Evolutionary conservation across 164 flowering plant genomes (phyloP).

Genomic region (Amborella trichopoda): DNA sequence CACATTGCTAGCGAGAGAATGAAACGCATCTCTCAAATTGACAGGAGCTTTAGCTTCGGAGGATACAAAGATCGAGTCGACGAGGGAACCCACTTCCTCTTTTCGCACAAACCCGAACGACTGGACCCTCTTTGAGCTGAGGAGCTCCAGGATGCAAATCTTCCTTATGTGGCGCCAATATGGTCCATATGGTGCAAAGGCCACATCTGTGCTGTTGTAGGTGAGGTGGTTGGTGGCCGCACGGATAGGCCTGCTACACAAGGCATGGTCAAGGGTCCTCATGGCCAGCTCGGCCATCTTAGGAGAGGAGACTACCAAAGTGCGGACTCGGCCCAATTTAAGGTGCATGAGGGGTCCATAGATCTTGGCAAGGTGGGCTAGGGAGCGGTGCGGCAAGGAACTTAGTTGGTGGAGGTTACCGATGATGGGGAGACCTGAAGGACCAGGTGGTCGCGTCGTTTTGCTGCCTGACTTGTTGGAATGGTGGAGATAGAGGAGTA

Average conservation of each 20-base stretch:
- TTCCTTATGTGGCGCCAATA: slow-evolving; percentile 47
- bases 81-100: slow-evolving; percentile 28
- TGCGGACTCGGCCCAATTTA: slow-evolving; percentile 37
- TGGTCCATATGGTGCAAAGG: slow-evolving; percentile 37
- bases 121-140: slow-evolving; percentile 26
- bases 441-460: slow-evolving; percentile 24
- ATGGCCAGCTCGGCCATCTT: slow-evolving; percentile 25
- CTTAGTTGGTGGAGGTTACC: slow-evolving; percentile 48
- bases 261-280: slow-evolving; percentile 34
- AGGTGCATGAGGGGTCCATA: slow-evolving; percentile 40
- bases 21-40: slow-evolving; percentile 25
- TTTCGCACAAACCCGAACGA: slow-evolving; percentile 23
- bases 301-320: slow-evolving; percentile 42
- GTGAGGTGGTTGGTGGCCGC: slow-evolving; percentile 35
- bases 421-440: slow-evolving; percentile 24
- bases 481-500: no score
- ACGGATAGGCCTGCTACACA: slow-evolving; percentile 32
- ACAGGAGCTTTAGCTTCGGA: slow-evolving; percentile 7
- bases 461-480: no score
- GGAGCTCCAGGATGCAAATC: slow-evolving; percentile 39
- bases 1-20: slow-evolving; percentile 31
- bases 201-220: slow-evolving; percentile 44
- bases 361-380: slow-evolving; percentile 17
- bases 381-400: slow-evolving; percentile 39
- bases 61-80: slow-evolving; percentile 6